Evolutionary conservation across 768 basidiomycete species (phyloP).

Genomic region (Albatrellus ellisii): DNA sequence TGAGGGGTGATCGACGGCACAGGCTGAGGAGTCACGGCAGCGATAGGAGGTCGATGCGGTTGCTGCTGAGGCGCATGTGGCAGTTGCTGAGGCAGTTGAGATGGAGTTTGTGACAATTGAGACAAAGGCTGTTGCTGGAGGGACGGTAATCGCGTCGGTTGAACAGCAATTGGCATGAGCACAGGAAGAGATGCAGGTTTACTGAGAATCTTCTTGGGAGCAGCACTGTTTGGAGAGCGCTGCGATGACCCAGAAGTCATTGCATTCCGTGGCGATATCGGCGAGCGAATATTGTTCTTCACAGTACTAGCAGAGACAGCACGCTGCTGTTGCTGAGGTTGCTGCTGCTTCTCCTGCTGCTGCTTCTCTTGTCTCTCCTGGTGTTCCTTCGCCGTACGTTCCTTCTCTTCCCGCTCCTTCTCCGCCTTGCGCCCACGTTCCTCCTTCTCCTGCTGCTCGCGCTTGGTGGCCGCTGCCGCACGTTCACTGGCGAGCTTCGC

Average conservation of each 20-base stretch:
- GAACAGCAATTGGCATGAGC: slow-evolving; percentile 16
- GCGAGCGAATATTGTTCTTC: slow-evolving; percentile 30
- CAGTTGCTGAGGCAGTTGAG: slow-evolving; percentile 36
- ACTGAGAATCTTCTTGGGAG: slow-evolving; percentile 49
- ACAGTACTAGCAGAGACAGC: slow-evolving; percentile 31
- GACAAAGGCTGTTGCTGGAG: slow-evolving; percentile 18
- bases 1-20: slow-evolving; percentile 17
- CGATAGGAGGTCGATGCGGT: slow-evolving; percentile 24
- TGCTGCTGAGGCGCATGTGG: slow-evolving; percentile 27
- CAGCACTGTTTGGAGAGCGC: slow-evolving; percentile 32
- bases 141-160: slow-evolving; percentile 23
- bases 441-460: slow-evolving; percentile 41
- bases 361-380: slow-evolving; percentile 21
- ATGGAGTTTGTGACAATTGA: slow-evolving; percentile 24
- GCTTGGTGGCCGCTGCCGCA: slow-evolving; percentile 25
- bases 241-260: slow-evolving; percentile 33
- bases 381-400: slow-evolving; percentile 21
- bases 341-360: slow-evolving; percentile 26
- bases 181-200: slow-evolving; percentile 24
- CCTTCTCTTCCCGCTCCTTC: slow-evolving; percentile 38
- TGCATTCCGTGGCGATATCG: slow-evolving; percentile 37
- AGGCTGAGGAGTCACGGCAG: not conserved
- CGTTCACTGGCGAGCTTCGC: slow-evolving; percentile 37
- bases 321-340: slow-evolving; percentile 39
- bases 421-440: slow-evolving; percentile 56